Evolutionary conservation across 2,329 filamentous ascomycete genomes (phyloP).

Genomic region (Penicillium verrucosum): DNA sequence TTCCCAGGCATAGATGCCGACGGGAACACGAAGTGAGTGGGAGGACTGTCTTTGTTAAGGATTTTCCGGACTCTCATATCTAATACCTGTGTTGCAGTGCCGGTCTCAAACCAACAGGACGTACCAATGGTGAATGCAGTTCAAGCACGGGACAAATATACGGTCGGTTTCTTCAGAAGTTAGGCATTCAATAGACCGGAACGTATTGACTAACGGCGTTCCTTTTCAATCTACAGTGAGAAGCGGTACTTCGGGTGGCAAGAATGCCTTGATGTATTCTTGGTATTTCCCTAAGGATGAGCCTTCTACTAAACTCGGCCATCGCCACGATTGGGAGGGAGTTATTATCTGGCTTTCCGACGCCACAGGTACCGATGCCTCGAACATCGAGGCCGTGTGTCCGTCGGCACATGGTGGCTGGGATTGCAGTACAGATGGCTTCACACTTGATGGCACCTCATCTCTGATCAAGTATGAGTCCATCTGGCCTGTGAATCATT

Average conservation of each 20-base stretch:
- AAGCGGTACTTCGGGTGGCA: slow-evolving; percentile 38
- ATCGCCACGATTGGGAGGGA: slow-evolving; percentile 58
- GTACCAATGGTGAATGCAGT: slow-evolving; percentile 40
- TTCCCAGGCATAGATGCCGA: slow-evolving; percentile 59
- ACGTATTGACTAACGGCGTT: neutral
- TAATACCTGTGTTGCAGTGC: slow-evolving; percentile 31
- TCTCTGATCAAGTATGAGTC: slow-evolving; percentile 51
- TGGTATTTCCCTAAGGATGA: slow-evolving; percentile 54
- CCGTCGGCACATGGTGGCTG: slow-evolving; percentile 53
- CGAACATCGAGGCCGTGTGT: slow-evolving; percentile 49
- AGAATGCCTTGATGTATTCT: slow-evolving; percentile 52
- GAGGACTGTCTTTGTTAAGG: neutral
- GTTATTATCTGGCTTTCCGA: slow-evolving; percentile 51
- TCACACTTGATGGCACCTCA: slow-evolving; percentile 42
- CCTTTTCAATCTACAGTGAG: slow-evolving; percentile 32
- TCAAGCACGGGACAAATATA: slow-evolving; percentile 52
- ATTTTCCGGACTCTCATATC: neutral
- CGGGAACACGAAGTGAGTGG: slow-evolving; percentile 56
- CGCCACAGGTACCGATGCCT: slow-evolving; percentile 34
- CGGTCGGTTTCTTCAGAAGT: slow-evolving; percentile 1
- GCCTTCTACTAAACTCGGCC: slow-evolving; percentile 46
- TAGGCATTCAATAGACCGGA: no score
- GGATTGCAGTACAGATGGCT: slow-evolving; percentile 42
- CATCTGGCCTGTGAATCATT: slow-evolving; percentile 49
- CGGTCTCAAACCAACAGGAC: slow-evolving; percentile 44